Conservation (phyloP, 2,329 filamentous ascomycete species). For the Cadophora sp. region DNA sequence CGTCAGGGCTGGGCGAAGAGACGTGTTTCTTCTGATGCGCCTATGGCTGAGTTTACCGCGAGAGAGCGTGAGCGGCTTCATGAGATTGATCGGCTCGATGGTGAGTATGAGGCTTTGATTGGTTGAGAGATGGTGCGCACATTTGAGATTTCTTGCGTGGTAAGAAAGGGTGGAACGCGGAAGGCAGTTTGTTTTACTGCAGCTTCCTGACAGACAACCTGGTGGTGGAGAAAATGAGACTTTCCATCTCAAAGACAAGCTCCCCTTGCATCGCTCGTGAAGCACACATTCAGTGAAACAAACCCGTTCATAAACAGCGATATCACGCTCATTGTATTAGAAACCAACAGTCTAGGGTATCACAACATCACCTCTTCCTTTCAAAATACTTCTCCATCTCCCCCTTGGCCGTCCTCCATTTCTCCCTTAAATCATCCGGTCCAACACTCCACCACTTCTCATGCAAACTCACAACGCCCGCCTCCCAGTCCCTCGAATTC, state of each 20-base stretch:
- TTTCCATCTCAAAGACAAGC: neutral
- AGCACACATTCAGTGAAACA: neutral
- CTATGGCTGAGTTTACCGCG: neutral
- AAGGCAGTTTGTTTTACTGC: neutral
- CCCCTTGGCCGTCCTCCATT: constrained; percentile 20
- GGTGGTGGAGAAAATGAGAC: neutral
- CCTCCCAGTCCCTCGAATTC: constrained; percentile 44
- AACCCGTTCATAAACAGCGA: neutral
- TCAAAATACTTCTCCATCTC: constrained; percentile 24
- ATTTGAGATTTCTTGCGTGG: neutral
- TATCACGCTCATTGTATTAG: neutral
- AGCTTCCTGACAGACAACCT: neutral
- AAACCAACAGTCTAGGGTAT: constrained; percentile 1
- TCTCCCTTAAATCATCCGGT: constrained; percentile 33
- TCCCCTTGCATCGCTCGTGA: neutral
- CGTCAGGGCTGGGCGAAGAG: neutral
- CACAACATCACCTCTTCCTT: neutral
- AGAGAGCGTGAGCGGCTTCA: neutral
- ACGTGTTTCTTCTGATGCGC: neutral
- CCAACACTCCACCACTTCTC: constrained; percentile 48
- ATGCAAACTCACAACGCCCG: constrained; percentile 47
- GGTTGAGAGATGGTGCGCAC: neutral
- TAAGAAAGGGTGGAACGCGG: neutral
- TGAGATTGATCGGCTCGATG: neutral
- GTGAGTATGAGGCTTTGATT: neutral